Evolutionary conservation across 78 protist genomes (phyloP).

Genomic region (Guillardia theta): DNA sequence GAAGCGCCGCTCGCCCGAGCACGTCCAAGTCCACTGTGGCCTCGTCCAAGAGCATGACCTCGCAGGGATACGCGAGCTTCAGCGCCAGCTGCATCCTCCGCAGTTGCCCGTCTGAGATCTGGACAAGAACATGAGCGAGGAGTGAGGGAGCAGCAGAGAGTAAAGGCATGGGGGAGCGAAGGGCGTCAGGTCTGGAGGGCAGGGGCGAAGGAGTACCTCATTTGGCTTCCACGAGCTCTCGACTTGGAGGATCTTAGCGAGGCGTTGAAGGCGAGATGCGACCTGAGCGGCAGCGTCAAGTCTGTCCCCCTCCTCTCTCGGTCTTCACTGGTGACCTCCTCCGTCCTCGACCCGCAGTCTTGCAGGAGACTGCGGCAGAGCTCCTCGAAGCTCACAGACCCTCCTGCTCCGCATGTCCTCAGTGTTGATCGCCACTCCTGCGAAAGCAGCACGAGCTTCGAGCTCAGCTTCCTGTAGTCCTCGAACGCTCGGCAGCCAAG

Average conservation of each 20-base stretch:
- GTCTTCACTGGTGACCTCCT: too few relatives aligned
- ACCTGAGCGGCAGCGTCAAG: too few relatives aligned
- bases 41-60: conserved; percentile 44
- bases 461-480: neutral
- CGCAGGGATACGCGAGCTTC: conserved; percentile 21
- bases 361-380: too few relatives aligned
- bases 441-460: neutral
- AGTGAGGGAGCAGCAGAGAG: neutral
- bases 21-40: conserved; percentile 67
- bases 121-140: neutral
- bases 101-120: conserved; percentile 64
- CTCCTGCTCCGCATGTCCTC: too few relatives aligned
- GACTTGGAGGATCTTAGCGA: neutral
- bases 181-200: neutral
- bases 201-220: neutral
- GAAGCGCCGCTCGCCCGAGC: conserved; percentile 52
- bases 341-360: too few relatives aligned
- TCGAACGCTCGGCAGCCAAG: neutral
- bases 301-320: too few relatives aligned
- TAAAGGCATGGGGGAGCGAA: too few relatives aligned
- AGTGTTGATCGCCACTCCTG: too few relatives aligned
- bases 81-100: conserved; percentile 64
- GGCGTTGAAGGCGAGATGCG: neutral
- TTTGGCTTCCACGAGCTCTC: neutral
- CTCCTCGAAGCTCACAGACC: too few relatives aligned